phyloP scores from a whole-genome alignment of 2,329 filamentous ascomycete species.

The Lasiodiplodia citricola region DNA sequence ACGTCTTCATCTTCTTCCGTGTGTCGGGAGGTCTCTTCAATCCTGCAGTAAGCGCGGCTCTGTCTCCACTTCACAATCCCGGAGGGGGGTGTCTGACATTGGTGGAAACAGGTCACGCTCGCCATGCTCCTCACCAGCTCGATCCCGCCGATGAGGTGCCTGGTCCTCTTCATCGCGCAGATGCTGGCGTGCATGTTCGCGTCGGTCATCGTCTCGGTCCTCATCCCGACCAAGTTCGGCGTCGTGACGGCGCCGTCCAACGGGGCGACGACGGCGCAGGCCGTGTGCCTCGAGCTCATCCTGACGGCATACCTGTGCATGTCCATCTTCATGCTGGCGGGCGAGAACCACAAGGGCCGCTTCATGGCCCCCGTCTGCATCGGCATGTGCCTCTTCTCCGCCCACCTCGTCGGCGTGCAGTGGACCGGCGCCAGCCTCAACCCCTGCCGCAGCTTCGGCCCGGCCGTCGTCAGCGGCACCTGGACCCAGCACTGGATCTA shows the following conservation, averaged over 20 bases:
- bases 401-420: conserved; percentile 42
- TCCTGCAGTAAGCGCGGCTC: conserved; percentile 38
- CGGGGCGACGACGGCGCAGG: conserved; percentile 49
- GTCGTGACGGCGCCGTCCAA: conserved; percentile 52
- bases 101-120: conserved; percentile 47
- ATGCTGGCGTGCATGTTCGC: conserved; percentile 53
- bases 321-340: conserved; percentile 54
- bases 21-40: conserved; percentile 60
- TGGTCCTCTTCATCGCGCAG: conserved; percentile 52
- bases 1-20: conserved; percentile 61
- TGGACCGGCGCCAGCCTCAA: conserved; percentile 57
- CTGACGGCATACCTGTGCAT: conserved; percentile 57
- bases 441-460: conserved; percentile 55
- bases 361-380: conserved; percentile 49
- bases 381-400: conserved; percentile 53
- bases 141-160: conserved; percentile 50
- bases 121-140: conserved; percentile 55
- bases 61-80: neutral
- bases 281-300: conserved; percentile 58
- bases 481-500: conserved; percentile 60
- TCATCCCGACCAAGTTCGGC: conserved; percentile 52
- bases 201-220: conserved; percentile 50
- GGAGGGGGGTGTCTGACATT: neutral
- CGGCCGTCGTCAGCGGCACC: conserved; percentile 50
- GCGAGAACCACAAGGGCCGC: conserved; percentile 47